Evolutionary conservation across 768 basidiomycete species (phyloP), one percentile per base, ranked within the genome.

Genomic region (Mycena metata): DNA sequence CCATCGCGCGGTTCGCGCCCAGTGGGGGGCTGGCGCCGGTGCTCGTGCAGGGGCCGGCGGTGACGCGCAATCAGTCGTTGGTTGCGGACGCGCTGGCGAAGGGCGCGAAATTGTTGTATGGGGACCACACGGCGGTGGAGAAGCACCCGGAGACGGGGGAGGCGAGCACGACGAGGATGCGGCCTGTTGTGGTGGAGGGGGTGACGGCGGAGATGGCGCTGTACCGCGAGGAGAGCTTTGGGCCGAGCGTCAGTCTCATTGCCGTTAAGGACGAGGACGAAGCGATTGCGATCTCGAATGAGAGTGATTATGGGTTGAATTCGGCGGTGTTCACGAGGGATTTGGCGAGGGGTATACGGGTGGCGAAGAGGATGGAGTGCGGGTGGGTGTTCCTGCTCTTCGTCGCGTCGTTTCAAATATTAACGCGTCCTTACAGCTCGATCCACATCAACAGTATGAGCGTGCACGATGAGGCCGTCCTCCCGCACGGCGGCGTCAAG

Each of bases 1-100:
- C 77, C 51, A 81, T 86, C 77, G 78, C 86, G 60, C 78, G 79
- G 72, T 61, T 71, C 39, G 41, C 58, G 36, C 56, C 63, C 0
- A 12, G n/a, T 23, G n/a, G 19, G 30, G 66, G 52, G 30, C 46
- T 35, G 2, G 60, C 70, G 36, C 43, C 56, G 13, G 67, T 72
- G 21, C 64, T 72, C 19, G 67, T 52, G 23, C 66, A 68, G 66
- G 64, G 21, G 19, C 16, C 46, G 9, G 67, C 45, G n/a, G 72
- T 71, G 16, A 24, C 51, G 41, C 64, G 64, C 30, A 71, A 71
- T 24, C 35, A 47, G 23, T 67, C 54, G 23, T 35, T 73, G 56
- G 54, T 73, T 9, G 58, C 39, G 26, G 70, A 71, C 23, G 72
- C 70, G 58, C 54, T 61, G 35, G 47, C 42, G 6, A 69, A 72